Percentiles rank a stretch among this genome's conserved stretches.
These are phyloP conservation scores for Cryptosporidium ubiquitum DNA, from an alignment of 169 alveolate genomes.

Conservation along the genomic window DNA sequence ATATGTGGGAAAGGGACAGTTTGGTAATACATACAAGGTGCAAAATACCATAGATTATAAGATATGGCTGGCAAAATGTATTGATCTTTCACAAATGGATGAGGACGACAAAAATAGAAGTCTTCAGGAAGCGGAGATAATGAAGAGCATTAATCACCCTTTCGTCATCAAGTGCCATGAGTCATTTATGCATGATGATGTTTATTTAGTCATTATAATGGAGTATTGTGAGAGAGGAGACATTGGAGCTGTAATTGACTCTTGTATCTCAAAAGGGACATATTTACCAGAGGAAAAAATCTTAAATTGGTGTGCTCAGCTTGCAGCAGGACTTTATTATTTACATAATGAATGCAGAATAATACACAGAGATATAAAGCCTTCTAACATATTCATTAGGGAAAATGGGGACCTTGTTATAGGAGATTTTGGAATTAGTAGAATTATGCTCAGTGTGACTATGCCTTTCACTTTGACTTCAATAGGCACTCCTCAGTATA, in stretches of 20 bases:
- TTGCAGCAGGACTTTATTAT: slow-evolving; percentile 85
- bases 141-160: slow-evolving; percentile 85
- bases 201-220: slow-evolving; percentile 84
- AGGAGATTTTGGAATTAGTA: slow-evolving; percentile 93
- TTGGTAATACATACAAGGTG: slow-evolving; percentile 65
- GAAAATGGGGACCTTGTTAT: slow-evolving; percentile 86
- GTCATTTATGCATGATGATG: slow-evolving; percentile 81
- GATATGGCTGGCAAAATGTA: slow-evolving; percentile 74
- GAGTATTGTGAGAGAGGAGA: slow-evolving; percentile 89
- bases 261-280: slow-evolving; percentile 80
- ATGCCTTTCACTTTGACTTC: slow-evolving; percentile 86
- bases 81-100: slow-evolving; percentile 73
- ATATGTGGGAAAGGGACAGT: slow-evolving; percentile 71
- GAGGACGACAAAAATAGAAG: slow-evolving; percentile 70
- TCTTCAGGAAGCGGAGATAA: slow-evolving; percentile 82
- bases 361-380: slow-evolving; percentile 90
- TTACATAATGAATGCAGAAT: slow-evolving; percentile 86
- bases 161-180: slow-evolving; percentile 86
- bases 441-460: slow-evolving; percentile 86
- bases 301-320: slow-evolving; percentile 87
- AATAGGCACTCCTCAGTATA: slow-evolving; percentile 92
- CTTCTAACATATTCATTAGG: slow-evolving; percentile 87
- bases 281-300: slow-evolving; percentile 87
- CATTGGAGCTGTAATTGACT: slow-evolving; percentile 81
- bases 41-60: slow-evolving; percentile 43